These are phyloP conservation scores for Fraxinus latifolia DNA, from an alignment of 305 asterid species.

Conservation along the genomic window DNA sequence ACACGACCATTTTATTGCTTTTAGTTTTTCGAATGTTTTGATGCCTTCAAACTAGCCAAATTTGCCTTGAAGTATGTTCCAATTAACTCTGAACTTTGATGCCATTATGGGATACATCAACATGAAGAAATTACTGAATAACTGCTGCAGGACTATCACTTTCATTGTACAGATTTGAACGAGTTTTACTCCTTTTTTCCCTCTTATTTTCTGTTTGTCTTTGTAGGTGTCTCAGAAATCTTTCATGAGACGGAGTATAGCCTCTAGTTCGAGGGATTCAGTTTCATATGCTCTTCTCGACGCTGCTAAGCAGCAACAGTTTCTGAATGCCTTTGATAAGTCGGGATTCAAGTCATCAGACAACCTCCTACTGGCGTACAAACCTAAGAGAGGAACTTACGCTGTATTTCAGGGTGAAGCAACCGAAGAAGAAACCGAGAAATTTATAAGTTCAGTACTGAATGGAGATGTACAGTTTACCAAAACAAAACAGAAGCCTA, in stretches of 20 bases:
- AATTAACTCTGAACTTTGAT: not conserved
- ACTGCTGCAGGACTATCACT: not conserved
- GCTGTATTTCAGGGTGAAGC: slow-evolving; percentile 46
- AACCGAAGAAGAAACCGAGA: slow-evolving; percentile 59
- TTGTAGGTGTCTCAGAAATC: slow-evolving; percentile 79
- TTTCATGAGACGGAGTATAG: slow-evolving; percentile 43
- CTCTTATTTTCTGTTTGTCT: not conserved
- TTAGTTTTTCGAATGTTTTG: not conserved
- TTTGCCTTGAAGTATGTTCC: not conserved
- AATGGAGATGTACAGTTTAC: slow-evolving; percentile 73
- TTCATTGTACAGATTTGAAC: not conserved
- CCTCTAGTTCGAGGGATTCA: slow-evolving; percentile 47
- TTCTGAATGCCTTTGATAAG: slow-evolving; percentile 58
- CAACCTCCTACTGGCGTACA: slow-evolving; percentile 67
- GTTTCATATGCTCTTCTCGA: slow-evolving; percentile 72
- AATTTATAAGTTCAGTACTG: slow-evolving; percentile 61
- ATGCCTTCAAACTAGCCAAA: not conserved
- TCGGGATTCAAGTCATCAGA: slow-evolving; percentile 63
- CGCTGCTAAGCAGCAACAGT: slow-evolving; percentile 65
- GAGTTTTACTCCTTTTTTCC: not conserved
- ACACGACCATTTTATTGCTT: not conserved
- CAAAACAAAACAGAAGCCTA: slow-evolving; percentile 60
- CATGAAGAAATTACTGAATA: not conserved
- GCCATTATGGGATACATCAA: not conserved
- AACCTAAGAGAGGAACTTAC: slow-evolving; percentile 71